Conservation (phyloP, 2,329 filamentous ascomycete species). For the Fusarium sarcochroum region DNA sequence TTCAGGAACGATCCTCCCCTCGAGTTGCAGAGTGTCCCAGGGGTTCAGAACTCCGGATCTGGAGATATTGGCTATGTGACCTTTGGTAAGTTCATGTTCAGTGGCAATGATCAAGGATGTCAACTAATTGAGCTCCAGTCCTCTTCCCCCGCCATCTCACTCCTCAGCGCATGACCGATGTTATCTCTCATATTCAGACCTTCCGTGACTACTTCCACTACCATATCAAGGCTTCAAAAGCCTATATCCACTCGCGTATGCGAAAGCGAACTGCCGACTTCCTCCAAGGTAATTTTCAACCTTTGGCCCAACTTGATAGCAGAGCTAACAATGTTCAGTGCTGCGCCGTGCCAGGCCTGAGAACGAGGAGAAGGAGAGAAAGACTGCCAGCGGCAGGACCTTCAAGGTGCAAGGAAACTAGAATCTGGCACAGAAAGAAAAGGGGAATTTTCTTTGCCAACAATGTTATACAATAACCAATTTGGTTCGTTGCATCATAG, state of each 20-base stretch:
- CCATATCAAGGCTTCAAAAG: slow-evolving; percentile 99
- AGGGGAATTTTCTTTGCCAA: slow-evolving; percentile 13
- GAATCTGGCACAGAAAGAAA: slow-evolving; percentile 22
- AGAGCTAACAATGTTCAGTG: slow-evolving; percentile 69
- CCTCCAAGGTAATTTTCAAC: slow-evolving; percentile 81
- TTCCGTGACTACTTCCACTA: slow-evolving; percentile 99
- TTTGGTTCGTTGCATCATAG: background rate
- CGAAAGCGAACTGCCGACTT: slow-evolving; percentile 97
- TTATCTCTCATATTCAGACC: slow-evolving; percentile 99
- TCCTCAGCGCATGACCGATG: slow-evolving; percentile 89
- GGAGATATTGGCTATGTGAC: slow-evolving; percentile 98
- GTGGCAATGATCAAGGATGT: background rate
- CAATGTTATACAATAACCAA: slow-evolving; percentile 20
- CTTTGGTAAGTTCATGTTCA: slow-evolving; percentile 76
- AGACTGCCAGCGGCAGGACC: slow-evolving; percentile 96
- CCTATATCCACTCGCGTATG: slow-evolving; percentile 99
- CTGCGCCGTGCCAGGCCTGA: slow-evolving; percentile 95
- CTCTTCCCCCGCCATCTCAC: slow-evolving; percentile 96
- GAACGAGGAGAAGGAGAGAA: slow-evolving; percentile 96
- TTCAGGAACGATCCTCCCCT: slow-evolving; percentile 96
- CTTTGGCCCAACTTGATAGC: background rate
- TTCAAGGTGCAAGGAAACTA: slow-evolving; percentile 73
- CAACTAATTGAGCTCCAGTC: slow-evolving; percentile 66
- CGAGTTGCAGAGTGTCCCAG: slow-evolving; percentile 88
- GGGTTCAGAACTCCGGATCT: slow-evolving; percentile 80